phyloP scores from a whole-genome alignment of 345 rosid genomes.

The Pistacia integerrima region DNA sequence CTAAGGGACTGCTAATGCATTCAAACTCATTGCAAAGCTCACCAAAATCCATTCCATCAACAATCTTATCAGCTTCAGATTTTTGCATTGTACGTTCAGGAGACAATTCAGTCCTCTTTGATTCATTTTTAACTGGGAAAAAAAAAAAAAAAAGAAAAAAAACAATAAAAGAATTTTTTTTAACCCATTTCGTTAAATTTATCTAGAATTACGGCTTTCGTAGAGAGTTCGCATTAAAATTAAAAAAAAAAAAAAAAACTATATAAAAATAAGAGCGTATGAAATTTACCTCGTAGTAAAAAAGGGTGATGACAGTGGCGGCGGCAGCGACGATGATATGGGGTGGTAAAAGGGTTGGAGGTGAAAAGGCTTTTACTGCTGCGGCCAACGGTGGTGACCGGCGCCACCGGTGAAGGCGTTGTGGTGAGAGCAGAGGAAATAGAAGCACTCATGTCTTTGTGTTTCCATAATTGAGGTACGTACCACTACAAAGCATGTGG shows the following conservation, averaged over 20 bases:
- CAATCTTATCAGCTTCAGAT: conserved; percentile 66
- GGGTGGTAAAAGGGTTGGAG: conserved; percentile 15
- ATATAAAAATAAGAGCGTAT: too few species aligned
- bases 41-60: conserved; percentile 82
- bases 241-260: not conserved
- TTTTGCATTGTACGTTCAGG: conserved; percentile 26
- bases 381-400: conserved; percentile 14
- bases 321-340: not conserved
- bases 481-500: conserved; percentile 11
- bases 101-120: conserved; percentile 42
- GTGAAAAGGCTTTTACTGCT: conserved; percentile 9
- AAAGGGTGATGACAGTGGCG: conserved; percentile 2
- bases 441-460: conserved; percentile 39
- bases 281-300: conserved; percentile 28
- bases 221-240: not conserved
- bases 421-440: conserved; percentile 30
- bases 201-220: not conserved
- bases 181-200: not conserved
- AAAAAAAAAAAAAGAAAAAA: not conserved
- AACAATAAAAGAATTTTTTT: too few species aligned
- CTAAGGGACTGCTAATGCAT: conserved; percentile 87
- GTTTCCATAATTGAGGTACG: conserved; percentile 32
- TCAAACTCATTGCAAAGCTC: conserved; percentile 89
- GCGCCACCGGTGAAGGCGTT: conserved; percentile 22
- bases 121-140: conserved; percentile 50